These are phyloP conservation scores for Cytauxzoon felis DNA, from an alignment of 169 alveolate genomes.

Conservation along the genomic window DNA sequence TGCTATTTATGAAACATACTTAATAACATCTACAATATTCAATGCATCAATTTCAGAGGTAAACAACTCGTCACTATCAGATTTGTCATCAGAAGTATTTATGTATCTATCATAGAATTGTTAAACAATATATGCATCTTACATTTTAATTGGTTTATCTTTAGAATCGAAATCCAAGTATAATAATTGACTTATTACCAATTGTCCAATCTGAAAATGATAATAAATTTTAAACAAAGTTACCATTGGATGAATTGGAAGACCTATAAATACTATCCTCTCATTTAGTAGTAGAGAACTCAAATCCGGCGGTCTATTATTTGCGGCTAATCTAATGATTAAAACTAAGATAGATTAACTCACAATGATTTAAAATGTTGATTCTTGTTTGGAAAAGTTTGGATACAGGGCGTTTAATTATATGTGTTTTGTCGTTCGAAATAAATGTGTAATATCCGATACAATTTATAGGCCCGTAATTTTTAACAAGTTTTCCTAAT, in stretches of 20 bases:
- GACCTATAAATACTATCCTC: constrained; percentile 64
- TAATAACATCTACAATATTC: constrained; percentile 69
- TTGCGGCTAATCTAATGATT: no score
- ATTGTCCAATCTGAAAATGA: constrained; percentile 51
- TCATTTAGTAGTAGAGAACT: constrained; percentile 64
- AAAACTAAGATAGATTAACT: no score
- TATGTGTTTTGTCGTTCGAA: no score
- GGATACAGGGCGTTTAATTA: no score
- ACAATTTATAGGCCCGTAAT: no score
- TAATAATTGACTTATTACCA: constrained; percentile 62
- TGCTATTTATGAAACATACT: constrained; percentile 6
- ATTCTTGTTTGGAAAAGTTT: no score
- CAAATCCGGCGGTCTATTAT: constrained; percentile 45
- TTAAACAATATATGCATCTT: neutral
- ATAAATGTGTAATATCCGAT: no score
- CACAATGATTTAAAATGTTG: no score
- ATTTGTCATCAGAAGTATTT: constrained; percentile 57
- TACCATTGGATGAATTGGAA: constrained; percentile 66
- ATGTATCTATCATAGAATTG: constrained; percentile 7
- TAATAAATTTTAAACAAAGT: neutral
- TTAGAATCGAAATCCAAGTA: constrained; percentile 68
- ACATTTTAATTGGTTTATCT: constrained; percentile 70
- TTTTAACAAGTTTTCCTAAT: no score
- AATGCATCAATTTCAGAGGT: constrained; percentile 66
- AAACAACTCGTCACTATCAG: constrained; percentile 48